phyloP scores from a whole-genome alignment of 2,329 filamentous ascomycete genomes.

The Colletotrichum karsti region DNA sequence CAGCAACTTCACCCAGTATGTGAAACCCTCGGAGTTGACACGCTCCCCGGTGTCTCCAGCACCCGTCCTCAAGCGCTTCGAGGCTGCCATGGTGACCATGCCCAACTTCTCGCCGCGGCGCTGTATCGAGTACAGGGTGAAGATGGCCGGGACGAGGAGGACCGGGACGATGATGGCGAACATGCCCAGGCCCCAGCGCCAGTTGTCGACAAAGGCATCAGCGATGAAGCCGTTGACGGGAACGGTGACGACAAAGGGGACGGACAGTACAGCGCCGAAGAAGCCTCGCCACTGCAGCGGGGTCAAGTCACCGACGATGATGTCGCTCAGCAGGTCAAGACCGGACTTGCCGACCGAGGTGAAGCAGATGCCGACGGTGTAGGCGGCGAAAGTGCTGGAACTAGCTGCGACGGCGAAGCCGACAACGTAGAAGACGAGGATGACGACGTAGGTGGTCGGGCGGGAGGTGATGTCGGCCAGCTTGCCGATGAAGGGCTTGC shows the following conservation, averaged over 20 bases:
- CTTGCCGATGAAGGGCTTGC: constrained; percentile 49
- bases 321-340: constrained; percentile 45
- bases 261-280: constrained; percentile 37
- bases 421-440: constrained; percentile 46
- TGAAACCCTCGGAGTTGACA: constrained; percentile 15
- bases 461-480: constrained; percentile 47
- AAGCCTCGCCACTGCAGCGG: constrained; percentile 47
- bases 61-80: constrained; percentile 44
- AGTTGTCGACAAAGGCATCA: constrained; percentile 49
- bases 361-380: constrained; percentile 45
- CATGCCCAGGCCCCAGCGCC: constrained; percentile 71
- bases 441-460: constrained; percentile 47
- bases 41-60: constrained; percentile 17
- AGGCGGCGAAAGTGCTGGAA: constrained; percentile 40
- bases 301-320: constrained; percentile 46
- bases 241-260: constrained; percentile 45
- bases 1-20: constrained; percentile 33
- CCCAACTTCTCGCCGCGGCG: constrained; percentile 64
- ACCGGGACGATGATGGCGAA: constrained; percentile 69
- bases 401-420: constrained; percentile 44
- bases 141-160: constrained; percentile 63
- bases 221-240: constrained; percentile 52
- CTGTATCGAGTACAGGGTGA: constrained; percentile 65
- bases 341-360: constrained; percentile 47
- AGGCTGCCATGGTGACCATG: constrained; percentile 48